Base-by-base conservation (phyloP, 2,329 filamentous ascomycete species). In the Colletotrichum destructivum region DNA sequence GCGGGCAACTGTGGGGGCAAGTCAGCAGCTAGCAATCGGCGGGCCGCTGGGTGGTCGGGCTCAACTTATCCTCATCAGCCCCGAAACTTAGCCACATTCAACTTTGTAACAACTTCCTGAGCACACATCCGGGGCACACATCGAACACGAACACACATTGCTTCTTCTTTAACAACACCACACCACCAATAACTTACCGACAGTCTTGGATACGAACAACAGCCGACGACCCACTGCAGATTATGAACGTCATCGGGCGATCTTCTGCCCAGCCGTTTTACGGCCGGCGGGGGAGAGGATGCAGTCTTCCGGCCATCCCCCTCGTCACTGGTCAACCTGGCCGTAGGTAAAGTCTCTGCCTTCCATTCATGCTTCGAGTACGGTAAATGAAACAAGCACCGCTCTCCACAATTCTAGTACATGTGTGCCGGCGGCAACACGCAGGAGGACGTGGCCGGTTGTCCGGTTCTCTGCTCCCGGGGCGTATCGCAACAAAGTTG, bases 41-140 rank as follows among this genome's bases (percentile, higher is more conserved):
- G 52, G 21, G 46, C 21, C n/a, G 21, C 40, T 52, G 40, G 47
- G 31, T 9, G 31, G 54, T 46, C 47, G 42, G 31, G 38, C 35
- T 16, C 42, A 57, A 66, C 61, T 59, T 67, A 57, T 67, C n/a
- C 57, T 51, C 63, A 71, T 67, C 61, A 54, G 18, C 35, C 31
- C 61, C 16, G 35, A 26, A 42, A 26, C 35, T 59, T 21, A 51
- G 15, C 47, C 47, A 42, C 46, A 47, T 3, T 21, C n/a, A 13
- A 38, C 40, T 26, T 35, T 35, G 31, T 35, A 35, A 9, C 31
- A 35, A 35, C 31, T 35, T 35, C 31, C 31, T 35, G 8, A 35
- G 31, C 31, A 35, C 31, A 35, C 31, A 26, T 61, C 11, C n/a
- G 40, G 60, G 21, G 31, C 35, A 23, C n/a, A 40, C 16, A 26